Percentiles rank a stretch among this genome's conserved stretches.
Evolutionary conservation across 306 rosid species (phyloP).

Genomic region (Trichosanthes cucumerina): DNA sequence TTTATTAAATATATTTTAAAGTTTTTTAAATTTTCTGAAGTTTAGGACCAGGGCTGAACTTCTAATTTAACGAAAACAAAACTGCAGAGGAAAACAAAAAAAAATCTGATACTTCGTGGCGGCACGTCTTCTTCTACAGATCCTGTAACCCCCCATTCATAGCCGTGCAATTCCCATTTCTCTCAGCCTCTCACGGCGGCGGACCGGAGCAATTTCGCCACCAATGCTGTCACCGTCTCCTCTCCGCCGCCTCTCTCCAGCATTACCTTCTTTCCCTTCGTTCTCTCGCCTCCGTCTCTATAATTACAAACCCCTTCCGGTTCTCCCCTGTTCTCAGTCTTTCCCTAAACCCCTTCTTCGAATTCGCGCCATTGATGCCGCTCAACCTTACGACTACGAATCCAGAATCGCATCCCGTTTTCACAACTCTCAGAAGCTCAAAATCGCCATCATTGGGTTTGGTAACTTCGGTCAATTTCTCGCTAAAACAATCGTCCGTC

Average conservation of each 20-base stretch:
- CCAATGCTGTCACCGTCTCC: constrained; percentile 29
- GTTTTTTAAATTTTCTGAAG: too few relatives aligned
- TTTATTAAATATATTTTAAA: too few relatives aligned
- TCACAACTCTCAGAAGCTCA: constrained; percentile 34
- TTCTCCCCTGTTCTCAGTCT: not conserved
- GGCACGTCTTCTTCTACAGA: not conserved
- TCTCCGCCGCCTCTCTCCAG: constrained; percentile 14
- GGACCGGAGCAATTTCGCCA: not conserved
- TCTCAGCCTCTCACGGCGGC: not conserved
- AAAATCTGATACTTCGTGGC: not conserved
- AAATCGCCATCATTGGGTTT: constrained; percentile 58
- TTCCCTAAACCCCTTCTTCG: constrained; percentile 12
- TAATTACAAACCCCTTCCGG: not conserved
- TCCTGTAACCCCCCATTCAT: not conserved
- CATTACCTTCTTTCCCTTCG: not conserved
- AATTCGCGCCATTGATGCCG: constrained; percentile 56
- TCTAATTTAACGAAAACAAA: too few relatives aligned
- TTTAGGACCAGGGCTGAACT: too few relatives aligned
- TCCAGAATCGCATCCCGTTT: constrained; percentile 42
- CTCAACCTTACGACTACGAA: constrained; percentile 58
- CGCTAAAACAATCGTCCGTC: constrained; percentile 43
- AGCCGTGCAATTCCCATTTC: not conserved
- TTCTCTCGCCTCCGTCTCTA: not conserved
- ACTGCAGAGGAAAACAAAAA: too few relatives aligned
- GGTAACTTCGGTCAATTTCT: constrained; percentile 83